Base-by-base conservation (phyloP, 495 filamentous ascomycete species). In the Collariella sp. region DNA sequence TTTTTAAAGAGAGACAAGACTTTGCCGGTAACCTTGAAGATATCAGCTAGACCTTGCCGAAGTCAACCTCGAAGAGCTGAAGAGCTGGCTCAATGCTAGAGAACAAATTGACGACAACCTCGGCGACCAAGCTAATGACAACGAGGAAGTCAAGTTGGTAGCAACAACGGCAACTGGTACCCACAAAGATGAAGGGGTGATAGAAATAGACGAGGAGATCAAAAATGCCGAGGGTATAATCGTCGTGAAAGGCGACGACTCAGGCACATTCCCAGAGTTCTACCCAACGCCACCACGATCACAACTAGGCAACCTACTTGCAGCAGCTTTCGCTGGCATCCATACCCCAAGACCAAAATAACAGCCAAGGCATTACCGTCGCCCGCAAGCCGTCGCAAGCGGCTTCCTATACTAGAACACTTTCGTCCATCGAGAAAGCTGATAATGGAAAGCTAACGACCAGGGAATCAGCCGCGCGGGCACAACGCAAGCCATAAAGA, bases 1-100 rank as follows among this genome's bases (percentile, higher is more conserved):
- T 49, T n/a, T 58, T 58, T 39, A 54, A 58, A 23, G 45, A 58
- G 42, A 16, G 42, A 15, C 44, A 51, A 40, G 7, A 47, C 31
- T 58, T 58, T 31, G 40, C 2, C 18, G 47, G 55, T 2, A 42
- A 42, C 19, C 44, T 56, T 15, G 46, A 50, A n/a, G 45, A 46
- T 16, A 36, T 56, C 24, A 50, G 38, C 18, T n/a, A n/a, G n/a
- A n/a, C n/a, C n/a, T n/a, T n/a, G n/a, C n/a, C n/a, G n/a, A n/a
- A n/a, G n/a, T n/a, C n/a, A n/a, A n/a, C n/a, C n/a, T n/a, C n/a
- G n/a, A n/a, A n/a, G n/a, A n/a, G n/a, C n/a, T n/a, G n/a, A n/a
- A n/a, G n/a, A n/a, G n/a, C n/a, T n/a, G n/a, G n/a, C n/a, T n/a
- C n/a, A n/a, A n/a, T n/a, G n/a, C n/a, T n/a, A n/a, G n/a, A n/a